These are phyloP conservation scores for Pyrrhoderma lamaoense DNA, from an alignment of 1,284 basidiomycete species.

Conservation along the genomic window DNA sequence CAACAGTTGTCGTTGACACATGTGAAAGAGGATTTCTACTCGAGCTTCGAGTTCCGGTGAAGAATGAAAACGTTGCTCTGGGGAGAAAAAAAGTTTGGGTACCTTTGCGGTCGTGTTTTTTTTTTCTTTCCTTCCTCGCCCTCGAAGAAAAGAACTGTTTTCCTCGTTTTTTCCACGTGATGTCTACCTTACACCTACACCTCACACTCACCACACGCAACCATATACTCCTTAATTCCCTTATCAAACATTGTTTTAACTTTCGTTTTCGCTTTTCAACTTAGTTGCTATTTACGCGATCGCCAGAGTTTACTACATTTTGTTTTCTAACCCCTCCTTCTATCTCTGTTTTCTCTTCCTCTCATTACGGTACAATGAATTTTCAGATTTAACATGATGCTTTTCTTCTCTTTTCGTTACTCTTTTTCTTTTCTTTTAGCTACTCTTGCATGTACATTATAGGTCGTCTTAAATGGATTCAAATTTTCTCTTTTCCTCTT, in stretches of 20 bases:
- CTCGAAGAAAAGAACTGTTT: not conserved
- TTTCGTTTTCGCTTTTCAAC: not conserved
- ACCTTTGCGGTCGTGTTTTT: too few species aligned
- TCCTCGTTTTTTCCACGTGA: not conserved
- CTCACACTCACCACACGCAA: too few species aligned
- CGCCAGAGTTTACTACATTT: not conserved
- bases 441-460: too few species aligned
- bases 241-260: not conserved
- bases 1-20: constrained; percentile 58
- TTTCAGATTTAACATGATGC: too few species aligned
- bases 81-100: not conserved
- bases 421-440: too few species aligned
- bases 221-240: not conserved
- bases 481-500: too few species aligned
- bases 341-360: not conserved
- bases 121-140: not conserved
- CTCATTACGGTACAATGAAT: not conserved
- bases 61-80: not conserved
- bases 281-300: not conserved
- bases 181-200: not conserved
- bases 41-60: constrained; percentile 64
- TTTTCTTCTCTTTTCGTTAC: too few species aligned
- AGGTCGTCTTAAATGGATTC: too few species aligned
- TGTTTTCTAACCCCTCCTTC: not conserved
- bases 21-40: constrained; percentile 46